Conservation (phyloP, 441 rosid species). For the Theobroma grandiflorum region DNA sequence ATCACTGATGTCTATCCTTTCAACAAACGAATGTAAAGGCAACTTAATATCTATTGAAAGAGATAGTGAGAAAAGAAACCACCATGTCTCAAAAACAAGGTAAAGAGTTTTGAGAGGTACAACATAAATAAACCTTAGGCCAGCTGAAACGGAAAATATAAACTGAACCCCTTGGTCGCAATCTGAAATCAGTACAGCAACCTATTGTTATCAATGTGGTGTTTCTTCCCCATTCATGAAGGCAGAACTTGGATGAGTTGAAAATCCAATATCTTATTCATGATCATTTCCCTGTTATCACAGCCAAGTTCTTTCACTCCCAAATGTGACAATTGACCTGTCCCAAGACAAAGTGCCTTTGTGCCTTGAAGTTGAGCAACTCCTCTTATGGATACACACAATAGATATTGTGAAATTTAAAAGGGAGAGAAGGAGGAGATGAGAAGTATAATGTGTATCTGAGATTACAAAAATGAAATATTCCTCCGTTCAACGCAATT, state of each 20-base stretch:
- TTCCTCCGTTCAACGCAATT: background rate
- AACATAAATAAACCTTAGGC: background rate
- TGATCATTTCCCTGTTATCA: background rate
- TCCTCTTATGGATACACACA: background rate
- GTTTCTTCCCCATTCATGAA: background rate
- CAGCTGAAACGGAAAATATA: background rate
- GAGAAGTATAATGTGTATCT: background rate
- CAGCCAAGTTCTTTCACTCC: background rate
- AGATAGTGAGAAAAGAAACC: background rate
- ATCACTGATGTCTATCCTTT: slow-evolving; percentile 1
- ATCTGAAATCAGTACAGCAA: background rate
- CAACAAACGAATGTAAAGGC: background rate
- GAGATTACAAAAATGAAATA: no score
- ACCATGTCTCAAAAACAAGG: background rate
- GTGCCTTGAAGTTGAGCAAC: slow-evolving; percentile 4
- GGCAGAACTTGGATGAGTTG: background rate
- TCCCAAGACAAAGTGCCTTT: background rate
- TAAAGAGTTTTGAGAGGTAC: background rate
- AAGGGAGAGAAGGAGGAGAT: background rate
- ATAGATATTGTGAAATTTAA: background rate
- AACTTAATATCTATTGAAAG: background rate
- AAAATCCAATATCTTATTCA: background rate
- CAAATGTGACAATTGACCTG: background rate
- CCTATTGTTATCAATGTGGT: background rate
- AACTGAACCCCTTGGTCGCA: background rate